phyloP scores from a whole-genome alignment of 257 asterid genomes.

The Agastache rugosa region DNA sequence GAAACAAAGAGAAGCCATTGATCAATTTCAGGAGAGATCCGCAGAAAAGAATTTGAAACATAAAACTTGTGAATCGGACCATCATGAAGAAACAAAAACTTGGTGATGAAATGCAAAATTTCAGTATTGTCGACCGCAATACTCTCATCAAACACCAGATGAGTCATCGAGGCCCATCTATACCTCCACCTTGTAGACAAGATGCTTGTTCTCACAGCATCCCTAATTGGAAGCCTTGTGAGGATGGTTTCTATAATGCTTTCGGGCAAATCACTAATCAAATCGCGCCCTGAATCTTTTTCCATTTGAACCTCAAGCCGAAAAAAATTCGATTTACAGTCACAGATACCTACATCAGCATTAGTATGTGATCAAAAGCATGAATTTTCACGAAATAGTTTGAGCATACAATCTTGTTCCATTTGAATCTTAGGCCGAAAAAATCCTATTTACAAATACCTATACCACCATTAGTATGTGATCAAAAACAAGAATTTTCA shows the following conservation, averaged over 20 bases:
- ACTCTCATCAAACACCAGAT: slow-evolving; percentile 70
- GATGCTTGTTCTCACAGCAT: slow-evolving; percentile 76
- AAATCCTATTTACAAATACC: slow-evolving; percentile 14
- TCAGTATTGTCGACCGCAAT: slow-evolving; percentile 50
- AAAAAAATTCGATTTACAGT: slow-evolving; percentile 22
- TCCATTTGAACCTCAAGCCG: slow-evolving; percentile 55
- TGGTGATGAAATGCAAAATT: slow-evolving; percentile 66
- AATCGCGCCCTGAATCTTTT: slow-evolving; percentile 49
- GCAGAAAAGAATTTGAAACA: slow-evolving; percentile 55
- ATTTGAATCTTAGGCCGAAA: slow-evolving; percentile 42
- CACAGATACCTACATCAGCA: slow-evolving; percentile 14
- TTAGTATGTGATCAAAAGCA: slow-evolving; percentile 2
- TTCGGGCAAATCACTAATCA: slow-evolving; percentile 83
- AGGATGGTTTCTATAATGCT: slow-evolving; percentile 79
- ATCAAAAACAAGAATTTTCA: background rate
- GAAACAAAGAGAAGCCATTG: slow-evolving; percentile 94
- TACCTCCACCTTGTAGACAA: slow-evolving; percentile 83
- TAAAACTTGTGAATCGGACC: slow-evolving; percentile 87
- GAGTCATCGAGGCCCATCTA: slow-evolving; percentile 75
- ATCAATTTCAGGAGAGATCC: slow-evolving; percentile 63
- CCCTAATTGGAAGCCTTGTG: slow-evolving; percentile 70
- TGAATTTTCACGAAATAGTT: background rate
- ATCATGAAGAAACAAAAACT: slow-evolving; percentile 71
- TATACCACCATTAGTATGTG: background rate
- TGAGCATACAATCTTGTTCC: slow-evolving; percentile 42